Conservation (phyloP, 441 rosid species). For the Pelargonium australe region DNA sequence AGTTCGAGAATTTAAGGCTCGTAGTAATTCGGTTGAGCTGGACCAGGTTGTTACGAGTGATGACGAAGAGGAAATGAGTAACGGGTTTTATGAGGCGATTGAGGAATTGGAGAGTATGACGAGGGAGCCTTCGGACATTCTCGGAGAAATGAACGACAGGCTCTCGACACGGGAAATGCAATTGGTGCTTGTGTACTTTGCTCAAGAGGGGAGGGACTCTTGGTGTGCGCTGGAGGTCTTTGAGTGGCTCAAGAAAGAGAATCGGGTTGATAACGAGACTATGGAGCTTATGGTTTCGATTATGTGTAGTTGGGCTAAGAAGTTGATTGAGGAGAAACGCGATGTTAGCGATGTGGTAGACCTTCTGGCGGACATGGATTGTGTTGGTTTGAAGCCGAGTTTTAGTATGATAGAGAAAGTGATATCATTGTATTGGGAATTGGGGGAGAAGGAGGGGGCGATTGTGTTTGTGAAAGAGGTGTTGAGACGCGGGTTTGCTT, state of each 20-base stretch:
- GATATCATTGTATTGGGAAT: slow-evolving; percentile 74
- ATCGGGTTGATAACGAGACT: slow-evolving; percentile 72
- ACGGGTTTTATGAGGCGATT: slow-evolving; percentile 74
- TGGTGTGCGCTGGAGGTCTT: slow-evolving; percentile 98
- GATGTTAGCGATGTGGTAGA: slow-evolving; percentile 60
- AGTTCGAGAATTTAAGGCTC: slow-evolving; percentile 30
- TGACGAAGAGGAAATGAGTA: slow-evolving; percentile 63
- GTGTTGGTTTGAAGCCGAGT: slow-evolving; percentile 75
- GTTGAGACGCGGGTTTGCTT: slow-evolving; percentile 43
- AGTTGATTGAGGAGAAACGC: slow-evolving; percentile 55
- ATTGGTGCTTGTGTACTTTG: slow-evolving; percentile 74
- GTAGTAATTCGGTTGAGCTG: slow-evolving; percentile 44
- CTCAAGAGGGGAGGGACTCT: slow-evolving; percentile 92
- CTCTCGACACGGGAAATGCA: slow-evolving; percentile 70
- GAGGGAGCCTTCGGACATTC: slow-evolving; percentile 80
- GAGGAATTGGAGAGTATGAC: slow-evolving; percentile 86
- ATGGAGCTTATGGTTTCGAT: slow-evolving; percentile 95
- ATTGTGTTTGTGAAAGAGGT: slow-evolving; percentile 72
- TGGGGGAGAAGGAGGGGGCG: slow-evolving; percentile 52
- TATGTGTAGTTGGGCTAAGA: slow-evolving; percentile 84
- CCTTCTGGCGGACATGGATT: slow-evolving; percentile 81
- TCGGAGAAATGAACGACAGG: slow-evolving; percentile 80
- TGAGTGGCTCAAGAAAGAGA: slow-evolving; percentile 81
- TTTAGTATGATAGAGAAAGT: slow-evolving; percentile 93
- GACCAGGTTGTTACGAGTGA: slow-evolving; percentile 61